Base-by-base conservation (phyloP, 78 protist genomes). In the Chrysochromulina parva region DNA sequence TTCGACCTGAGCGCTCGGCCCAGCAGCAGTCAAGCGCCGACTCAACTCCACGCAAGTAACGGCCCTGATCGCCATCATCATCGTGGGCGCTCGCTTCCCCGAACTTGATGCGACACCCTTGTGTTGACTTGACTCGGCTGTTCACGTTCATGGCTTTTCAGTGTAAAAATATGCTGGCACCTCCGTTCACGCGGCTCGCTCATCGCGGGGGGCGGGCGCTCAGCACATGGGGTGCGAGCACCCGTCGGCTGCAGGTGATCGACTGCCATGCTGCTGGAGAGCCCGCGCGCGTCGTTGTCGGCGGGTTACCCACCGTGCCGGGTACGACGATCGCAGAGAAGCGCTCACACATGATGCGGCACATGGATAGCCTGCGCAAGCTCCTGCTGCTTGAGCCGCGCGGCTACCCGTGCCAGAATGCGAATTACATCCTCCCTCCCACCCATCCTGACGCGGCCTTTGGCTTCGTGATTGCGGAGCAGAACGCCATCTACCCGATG, bases 351-450 rank as follows among this genome's bases (percentile, higher is more conserved):
- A 11, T 55, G 53, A 55, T 55, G 84, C 10, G 71, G 65, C 57
- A 69, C 28, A 1, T 69, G 17, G 91, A 88, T 17, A 14, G 20
- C 28, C 11, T 48, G n/a, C 67, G 91, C 59, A 20, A 55, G 60
- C 82, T 88, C 24, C 62, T 88, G 11, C 91, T 88, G 52, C 78
- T 2, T 22, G 91, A 88, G 50, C 91, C 91, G 7, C 91, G 91
- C 22, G 91, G 91, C 66, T 88, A 60, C 50, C 91, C 91, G 20
- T 88, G 91, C 20, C 91, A 88, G 84, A 88, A 88, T n/a, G 91
- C 82, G 28, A 38, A 88, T 67, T 88, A 28, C 65, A 13, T 88
- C 54, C 55, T 88, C 5, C 91, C 91, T 53, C 19, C 91, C 13
- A 16, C 17, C 17, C 53, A 50, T 19, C 47, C 67, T 10, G 82